phyloP scores from a whole-genome alignment of 2,329 filamentous ascomycete genomes.

The Fusarium mexicanum region DNA sequence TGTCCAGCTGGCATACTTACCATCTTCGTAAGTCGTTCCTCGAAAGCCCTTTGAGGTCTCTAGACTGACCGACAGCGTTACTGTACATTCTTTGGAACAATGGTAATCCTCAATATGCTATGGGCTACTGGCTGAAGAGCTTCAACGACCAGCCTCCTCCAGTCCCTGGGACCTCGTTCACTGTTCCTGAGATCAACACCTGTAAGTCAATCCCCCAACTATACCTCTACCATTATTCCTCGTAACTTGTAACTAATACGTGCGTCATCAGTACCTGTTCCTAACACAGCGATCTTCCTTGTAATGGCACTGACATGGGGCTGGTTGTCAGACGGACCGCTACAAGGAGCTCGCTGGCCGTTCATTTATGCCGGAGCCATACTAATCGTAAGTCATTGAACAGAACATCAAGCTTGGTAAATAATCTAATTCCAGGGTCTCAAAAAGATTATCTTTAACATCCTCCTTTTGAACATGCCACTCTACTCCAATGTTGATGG shows the following conservation, averaged over 20 bases:
- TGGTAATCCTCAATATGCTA: neutral
- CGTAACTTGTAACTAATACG: neutral
- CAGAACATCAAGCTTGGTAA: fast-evolving
- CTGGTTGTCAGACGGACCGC: slow-evolving; percentile 33
- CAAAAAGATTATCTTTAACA: slow-evolving; percentile 19
- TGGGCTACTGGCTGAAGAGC: slow-evolving; percentile 9
- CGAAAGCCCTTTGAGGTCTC: fast-evolving
- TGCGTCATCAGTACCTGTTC: slow-evolving; percentile 4
- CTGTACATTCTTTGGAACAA: slow-evolving; percentile 6
- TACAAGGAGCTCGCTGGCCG: slow-evolving; percentile 14
- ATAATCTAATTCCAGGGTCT: neutral
- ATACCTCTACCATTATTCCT: neutral
- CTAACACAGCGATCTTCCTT: slow-evolving; percentile 27
- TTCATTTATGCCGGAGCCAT: slow-evolving; percentile 32
- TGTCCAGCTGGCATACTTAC: slow-evolving; percentile 31
- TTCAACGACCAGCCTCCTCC: neutral
- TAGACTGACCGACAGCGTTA: neutral
- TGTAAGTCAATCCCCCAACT: neutral
- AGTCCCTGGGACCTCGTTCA: neutral
- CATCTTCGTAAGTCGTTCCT: neutral
- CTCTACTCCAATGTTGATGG: slow-evolving; percentile 16
- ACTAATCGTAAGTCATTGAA: slow-evolving; percentile 1
- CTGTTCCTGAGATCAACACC: neutral
- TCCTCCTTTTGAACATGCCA: slow-evolving; percentile 21
- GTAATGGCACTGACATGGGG: slow-evolving; percentile 26